phyloP scores from a whole-genome alignment of 208 protist species.

The Acanthamoeba royreba region DNA sequence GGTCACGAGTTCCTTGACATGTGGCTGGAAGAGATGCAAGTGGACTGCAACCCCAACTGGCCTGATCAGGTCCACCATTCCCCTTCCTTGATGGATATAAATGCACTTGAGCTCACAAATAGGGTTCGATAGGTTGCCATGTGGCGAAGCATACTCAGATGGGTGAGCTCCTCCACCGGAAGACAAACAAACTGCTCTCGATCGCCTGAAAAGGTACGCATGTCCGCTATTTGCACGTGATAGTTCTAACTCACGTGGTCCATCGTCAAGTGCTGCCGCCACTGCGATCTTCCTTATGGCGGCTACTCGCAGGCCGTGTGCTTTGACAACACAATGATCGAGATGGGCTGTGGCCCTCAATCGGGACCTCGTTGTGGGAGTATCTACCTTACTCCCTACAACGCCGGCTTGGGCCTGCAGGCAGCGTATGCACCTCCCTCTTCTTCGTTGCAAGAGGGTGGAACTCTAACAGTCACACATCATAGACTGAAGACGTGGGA shows the following conservation, averaged over 20 bases:
- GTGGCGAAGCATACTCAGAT: not conserved
- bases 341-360: not conserved
- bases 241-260: not conserved
- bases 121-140: not conserved
- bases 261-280: not conserved
- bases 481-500: not conserved
- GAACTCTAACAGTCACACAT: too few species aligned
- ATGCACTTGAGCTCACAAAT: too few species aligned
- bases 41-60: not conserved
- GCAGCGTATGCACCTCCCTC: not conserved
- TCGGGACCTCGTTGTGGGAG: not conserved
- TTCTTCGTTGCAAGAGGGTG: not conserved
- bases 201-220: not conserved
- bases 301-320: not conserved
- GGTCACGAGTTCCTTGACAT: not conserved
- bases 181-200: not conserved
- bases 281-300: not conserved
- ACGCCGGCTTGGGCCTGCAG: not conserved
- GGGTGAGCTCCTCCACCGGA: not conserved
- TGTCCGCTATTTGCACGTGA: not conserved
- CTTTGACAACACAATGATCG: not conserved
- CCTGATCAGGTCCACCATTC: not conserved
- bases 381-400: not conserved
- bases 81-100: too few species aligned
- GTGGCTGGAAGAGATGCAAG: not conserved